These are phyloP conservation scores for Ophiostoma perfectum DNA, from an alignment of 2,329 filamentous ascomycete genomes.

Conservation along the genomic window DNA sequence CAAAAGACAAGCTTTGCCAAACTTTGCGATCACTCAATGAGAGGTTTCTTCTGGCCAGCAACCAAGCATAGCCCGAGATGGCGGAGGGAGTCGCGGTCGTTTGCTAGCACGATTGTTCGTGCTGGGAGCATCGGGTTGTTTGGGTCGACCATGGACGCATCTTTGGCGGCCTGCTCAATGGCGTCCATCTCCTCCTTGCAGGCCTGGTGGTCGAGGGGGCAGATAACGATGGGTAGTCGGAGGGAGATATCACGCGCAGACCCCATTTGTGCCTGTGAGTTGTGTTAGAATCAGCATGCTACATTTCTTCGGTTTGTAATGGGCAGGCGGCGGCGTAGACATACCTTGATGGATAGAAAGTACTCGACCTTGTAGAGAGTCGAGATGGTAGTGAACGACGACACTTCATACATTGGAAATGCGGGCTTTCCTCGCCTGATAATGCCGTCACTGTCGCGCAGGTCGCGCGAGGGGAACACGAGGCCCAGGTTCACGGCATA, in stretches of 20 bases:
- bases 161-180: slow-evolving; percentile 91
- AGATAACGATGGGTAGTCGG: slow-evolving; percentile 90
- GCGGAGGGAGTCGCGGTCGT: slow-evolving; percentile 60
- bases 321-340: no score
- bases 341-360: slow-evolving; percentile 64
- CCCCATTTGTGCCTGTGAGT: slow-evolving; percentile 62
- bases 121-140: slow-evolving; percentile 92
- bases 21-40: slow-evolving; percentile 49
- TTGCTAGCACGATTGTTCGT: slow-evolving; percentile 71
- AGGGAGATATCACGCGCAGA: slow-evolving; percentile 82
- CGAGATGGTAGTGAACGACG: slow-evolving; percentile 87
- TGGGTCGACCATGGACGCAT: slow-evolving; percentile 79
- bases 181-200: slow-evolving; percentile 99
- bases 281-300: slow-evolving; percentile 41
- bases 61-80: slow-evolving; percentile 60
- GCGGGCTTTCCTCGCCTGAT: slow-evolving; percentile 77
- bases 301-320: no score
- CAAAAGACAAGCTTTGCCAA: not conserved
- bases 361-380: slow-evolving; percentile 98
- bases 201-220: slow-evolving; percentile 86
- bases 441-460: slow-evolving; percentile 81
- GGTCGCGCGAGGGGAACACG: slow-evolving; percentile 83
- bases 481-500: slow-evolving; percentile 90
- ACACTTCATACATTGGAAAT: slow-evolving; percentile 84
- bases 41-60: slow-evolving; percentile 58